Evolutionary conservation across 495 filamentous ascomycete genomes (phyloP).

Genomic region (Aspergillus kassunensis): DNA sequence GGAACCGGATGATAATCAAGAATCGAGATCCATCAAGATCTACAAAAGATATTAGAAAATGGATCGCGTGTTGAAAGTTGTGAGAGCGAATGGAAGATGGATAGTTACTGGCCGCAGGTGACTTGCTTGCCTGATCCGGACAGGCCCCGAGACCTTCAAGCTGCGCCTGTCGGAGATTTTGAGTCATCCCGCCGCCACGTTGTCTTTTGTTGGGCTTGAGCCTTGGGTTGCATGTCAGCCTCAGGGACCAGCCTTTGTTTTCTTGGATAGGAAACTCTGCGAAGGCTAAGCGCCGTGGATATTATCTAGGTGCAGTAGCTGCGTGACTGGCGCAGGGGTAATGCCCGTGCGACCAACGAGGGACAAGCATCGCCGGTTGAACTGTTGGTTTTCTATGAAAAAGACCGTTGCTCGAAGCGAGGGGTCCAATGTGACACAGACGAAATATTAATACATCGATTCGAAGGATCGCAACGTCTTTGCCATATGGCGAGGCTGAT

Average conservation of each 20-base stretch:
- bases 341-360: conserved; percentile 2
- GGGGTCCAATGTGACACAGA: conserved; percentile 2
- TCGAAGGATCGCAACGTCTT: neutral
- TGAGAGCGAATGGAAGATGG: neutral
- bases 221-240: neutral
- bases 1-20: no score
- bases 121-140: neutral
- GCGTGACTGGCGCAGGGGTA: neutral
- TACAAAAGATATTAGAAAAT: no score
- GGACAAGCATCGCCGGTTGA: neutral
- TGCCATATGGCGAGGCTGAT: conserved; percentile 1
- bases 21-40: no score
- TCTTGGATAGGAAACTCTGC: neutral
- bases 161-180: neutral
- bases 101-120: neutral
- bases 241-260: conserved; percentile 1
- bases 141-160: neutral
- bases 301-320: neutral
- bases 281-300: neutral
- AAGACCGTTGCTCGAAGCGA: no score
- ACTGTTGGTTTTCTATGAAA: no score
- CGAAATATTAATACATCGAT: no score
- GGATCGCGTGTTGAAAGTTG: no score
- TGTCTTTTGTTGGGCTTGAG: neutral
- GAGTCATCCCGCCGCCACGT: neutral